A percentile compares a stretch with the other conserved stretches of the same genome.
phyloP scores from a whole-genome alignment of 768 basidiomycete species.

The Punctularia strigosozonata region DNA sequence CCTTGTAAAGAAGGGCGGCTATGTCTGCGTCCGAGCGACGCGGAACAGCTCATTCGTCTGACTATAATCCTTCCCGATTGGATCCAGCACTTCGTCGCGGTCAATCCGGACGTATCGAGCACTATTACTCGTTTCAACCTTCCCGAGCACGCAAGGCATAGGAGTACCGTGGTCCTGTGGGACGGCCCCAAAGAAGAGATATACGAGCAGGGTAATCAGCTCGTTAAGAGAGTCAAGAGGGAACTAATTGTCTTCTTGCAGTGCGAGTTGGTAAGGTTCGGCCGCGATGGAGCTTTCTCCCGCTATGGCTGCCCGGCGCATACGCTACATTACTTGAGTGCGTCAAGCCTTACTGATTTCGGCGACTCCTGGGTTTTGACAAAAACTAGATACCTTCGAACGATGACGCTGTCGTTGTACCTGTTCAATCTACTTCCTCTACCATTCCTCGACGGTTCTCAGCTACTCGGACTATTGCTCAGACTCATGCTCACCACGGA shows the following conservation, averaged over 20 bases:
- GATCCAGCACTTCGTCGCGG: slow-evolving; percentile 8
- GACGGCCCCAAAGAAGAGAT: slow-evolving; percentile 58
- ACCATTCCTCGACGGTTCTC: slow-evolving; percentile 57
- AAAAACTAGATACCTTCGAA: slow-evolving; percentile 50
- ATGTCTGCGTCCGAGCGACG: slow-evolving; percentile 43
- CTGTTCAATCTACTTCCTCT: slow-evolving; percentile 77
- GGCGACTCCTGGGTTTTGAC: too few species aligned
- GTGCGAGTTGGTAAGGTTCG: slow-evolving; percentile 40
- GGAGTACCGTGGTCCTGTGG: slow-evolving; percentile 51
- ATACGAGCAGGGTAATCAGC: slow-evolving; percentile 53
- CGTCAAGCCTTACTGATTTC: too few species aligned
- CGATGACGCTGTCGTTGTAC: slow-evolving; percentile 67
- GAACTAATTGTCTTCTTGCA: slow-evolving; percentile 13
- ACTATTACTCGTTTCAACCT: too few species aligned
- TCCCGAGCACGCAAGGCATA: slow-evolving; percentile 6
- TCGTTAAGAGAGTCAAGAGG: too few species aligned
- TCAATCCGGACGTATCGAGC: too few species aligned
- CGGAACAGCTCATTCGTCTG: slow-evolving; percentile 45
- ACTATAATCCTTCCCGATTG: slow-evolving; percentile 17
- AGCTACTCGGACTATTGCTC: too few species aligned
- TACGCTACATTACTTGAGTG: slow-evolving; percentile 40
- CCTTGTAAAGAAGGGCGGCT: slow-evolving; percentile 26
- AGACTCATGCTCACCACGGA: too few species aligned
- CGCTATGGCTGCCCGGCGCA: slow-evolving; percentile 25
- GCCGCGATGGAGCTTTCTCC: slow-evolving; percentile 31